These are phyloP conservation scores for Candida coquimbonensis DNA, from an alignment of 805 yeast genomes.

Conservation along the genomic window DNA sequence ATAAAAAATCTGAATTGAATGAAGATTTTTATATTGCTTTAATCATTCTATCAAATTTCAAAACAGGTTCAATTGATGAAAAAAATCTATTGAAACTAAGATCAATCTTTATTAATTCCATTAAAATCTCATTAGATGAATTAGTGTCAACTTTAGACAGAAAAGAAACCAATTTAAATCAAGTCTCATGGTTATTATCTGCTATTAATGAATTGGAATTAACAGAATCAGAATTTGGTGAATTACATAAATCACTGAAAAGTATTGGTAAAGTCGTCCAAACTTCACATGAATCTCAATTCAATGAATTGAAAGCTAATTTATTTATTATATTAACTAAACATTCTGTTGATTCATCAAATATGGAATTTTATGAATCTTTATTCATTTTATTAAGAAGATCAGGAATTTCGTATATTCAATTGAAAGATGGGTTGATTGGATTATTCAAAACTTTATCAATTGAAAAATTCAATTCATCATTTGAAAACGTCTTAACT, in stretches of 20 bases:
- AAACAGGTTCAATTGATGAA: background rate
- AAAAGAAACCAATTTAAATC: background rate
- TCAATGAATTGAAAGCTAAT: slow-evolving; percentile 4
- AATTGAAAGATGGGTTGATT: slow-evolving; percentile 19
- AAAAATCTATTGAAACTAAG: slow-evolving; percentile 1
- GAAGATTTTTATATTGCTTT: slow-evolving; percentile 11
- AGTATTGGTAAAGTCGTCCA: slow-evolving; percentile 8
- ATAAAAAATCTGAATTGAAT: slow-evolving; percentile 4
- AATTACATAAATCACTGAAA: slow-evolving; percentile 7
- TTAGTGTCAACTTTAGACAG: background rate
- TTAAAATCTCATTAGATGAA: slow-evolving; percentile 5
- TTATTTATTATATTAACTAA: slow-evolving; percentile 25
- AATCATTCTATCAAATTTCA: slow-evolving; percentile 7
- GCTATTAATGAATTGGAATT: slow-evolving; percentile 21
- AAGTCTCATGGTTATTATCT: slow-evolving; percentile 27
- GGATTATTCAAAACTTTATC: slow-evolving; percentile 7
- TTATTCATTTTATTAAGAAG: slow-evolving; percentile 29
- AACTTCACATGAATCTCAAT: slow-evolving; percentile 2
- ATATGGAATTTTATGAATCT: slow-evolving; percentile 25
- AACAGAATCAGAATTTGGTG: slow-evolving; percentile 1
- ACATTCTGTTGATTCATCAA: slow-evolving; percentile 12
- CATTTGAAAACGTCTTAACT: slow-evolving; percentile 13
- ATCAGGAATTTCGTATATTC: slow-evolving; percentile 10
- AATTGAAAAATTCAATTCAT: slow-evolving; percentile 5
- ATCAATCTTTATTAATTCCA: slow-evolving; percentile 6